Conservation (phyloP, 1,284 basidiomycete species). For the Ustilago loliicola region DNA sequence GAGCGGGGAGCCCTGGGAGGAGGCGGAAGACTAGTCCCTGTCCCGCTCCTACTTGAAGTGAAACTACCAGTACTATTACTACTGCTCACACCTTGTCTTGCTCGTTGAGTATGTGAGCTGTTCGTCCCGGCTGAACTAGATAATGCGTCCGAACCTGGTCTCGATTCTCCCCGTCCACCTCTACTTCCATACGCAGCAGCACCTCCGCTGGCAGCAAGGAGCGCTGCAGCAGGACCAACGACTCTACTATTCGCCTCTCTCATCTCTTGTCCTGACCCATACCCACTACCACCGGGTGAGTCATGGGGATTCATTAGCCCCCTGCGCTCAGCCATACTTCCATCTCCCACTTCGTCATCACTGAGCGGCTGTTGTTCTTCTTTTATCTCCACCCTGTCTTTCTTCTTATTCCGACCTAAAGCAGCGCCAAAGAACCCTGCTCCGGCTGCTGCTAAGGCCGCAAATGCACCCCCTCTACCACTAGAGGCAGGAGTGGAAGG, state of each 20-base stretch:
- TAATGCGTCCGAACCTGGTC: constrained; percentile 11
- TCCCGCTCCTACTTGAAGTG: constrained; percentile 41
- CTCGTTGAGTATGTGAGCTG: constrained; percentile 18
- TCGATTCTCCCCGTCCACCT: neutral
- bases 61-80: constrained; percentile 53
- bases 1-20: constrained; percentile 42
- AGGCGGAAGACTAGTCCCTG: constrained; percentile 37
- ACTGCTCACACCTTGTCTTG: constrained; percentile 25
- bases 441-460: constrained; percentile 26
- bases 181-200: constrained; percentile 9
- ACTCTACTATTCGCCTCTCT: constrained; percentile 11
- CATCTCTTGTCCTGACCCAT: constrained; percentile 31
- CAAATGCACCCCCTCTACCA: neutral
- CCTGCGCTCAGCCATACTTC: constrained; percentile 36
- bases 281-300: constrained; percentile 16
- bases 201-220: constrained; percentile 20
- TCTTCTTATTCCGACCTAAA: constrained; percentile 15
- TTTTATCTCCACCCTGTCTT: constrained; percentile 28
- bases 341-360: constrained; percentile 41
- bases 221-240: constrained; percentile 20
- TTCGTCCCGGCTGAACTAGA: constrained; percentile 4
- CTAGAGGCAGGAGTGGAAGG: constrained; percentile 10
- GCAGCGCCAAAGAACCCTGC: constrained; percentile 31
- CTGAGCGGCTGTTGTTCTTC: constrained; percentile 31
- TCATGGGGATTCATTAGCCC: constrained; percentile 44